Evolutionary conservation across 164 flowering plant genomes (phyloP).

Genomic region (Hamamelis virginiana): DNA sequence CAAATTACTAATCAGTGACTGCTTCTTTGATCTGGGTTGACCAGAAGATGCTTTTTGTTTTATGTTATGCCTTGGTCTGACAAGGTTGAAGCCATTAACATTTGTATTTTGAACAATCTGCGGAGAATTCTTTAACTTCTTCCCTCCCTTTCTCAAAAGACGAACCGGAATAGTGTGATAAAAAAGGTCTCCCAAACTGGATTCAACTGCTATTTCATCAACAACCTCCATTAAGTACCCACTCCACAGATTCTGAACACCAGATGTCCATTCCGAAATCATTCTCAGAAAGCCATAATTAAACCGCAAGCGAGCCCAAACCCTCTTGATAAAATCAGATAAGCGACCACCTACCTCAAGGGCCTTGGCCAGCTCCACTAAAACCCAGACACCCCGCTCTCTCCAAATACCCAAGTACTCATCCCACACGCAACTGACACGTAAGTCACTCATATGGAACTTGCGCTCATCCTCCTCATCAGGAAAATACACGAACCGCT

Average conservation of each 20-base stretch:
- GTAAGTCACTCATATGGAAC: conserved; percentile 22
- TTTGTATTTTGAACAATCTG: not conserved
- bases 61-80: not conserved
- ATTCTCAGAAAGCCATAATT: conserved; percentile 25
- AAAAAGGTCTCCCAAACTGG: not conserved
- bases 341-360: conserved; percentile 10
- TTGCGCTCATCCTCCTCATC: conserved; percentile 33
- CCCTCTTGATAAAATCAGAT: conserved; percentile 19
- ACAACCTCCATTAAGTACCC: conserved; percentile 19
- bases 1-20: not conserved
- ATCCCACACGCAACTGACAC: conserved; percentile 31
- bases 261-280: conserved; percentile 41
- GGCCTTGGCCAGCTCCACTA: conserved; percentile 20
- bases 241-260: conserved; percentile 24
- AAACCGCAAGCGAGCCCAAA: conserved; percentile 22
- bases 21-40: not conserved
- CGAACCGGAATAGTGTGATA: not conserved
- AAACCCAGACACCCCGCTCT: conserved; percentile 31
- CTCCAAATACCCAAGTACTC: conserved; percentile 30
- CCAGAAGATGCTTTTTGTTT: not conserved
- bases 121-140: conserved; percentile 2
- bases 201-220: conserved; percentile 13
- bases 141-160: conserved; percentile 5
- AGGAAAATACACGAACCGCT: conserved; percentile 29
- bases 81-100: conserved; percentile 3